A percentile compares a stretch with the other conserved stretches of the same genome.
Conservation (phyloP, 768 basidiomycete species). For the Russula foetens region DNA sequence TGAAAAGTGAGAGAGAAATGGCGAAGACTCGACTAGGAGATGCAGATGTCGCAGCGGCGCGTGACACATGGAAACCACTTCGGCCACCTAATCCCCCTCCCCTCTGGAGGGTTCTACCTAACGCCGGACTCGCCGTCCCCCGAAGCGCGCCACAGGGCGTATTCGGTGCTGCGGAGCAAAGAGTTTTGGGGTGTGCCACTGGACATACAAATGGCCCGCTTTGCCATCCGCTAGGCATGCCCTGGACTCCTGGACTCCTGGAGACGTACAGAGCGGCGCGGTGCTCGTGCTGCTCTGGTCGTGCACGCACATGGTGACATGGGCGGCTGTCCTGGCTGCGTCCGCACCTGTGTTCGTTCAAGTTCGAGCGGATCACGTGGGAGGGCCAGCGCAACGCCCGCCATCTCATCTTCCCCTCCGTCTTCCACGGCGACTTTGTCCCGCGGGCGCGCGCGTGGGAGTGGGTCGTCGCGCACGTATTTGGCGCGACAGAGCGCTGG, state of each 20-base stretch:
- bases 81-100: conserved; percentile 23
- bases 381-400: conserved; percentile 23
- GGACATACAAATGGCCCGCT: conserved; percentile 29
- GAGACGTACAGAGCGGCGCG: conserved; percentile 10
- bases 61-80: conserved; percentile 25
- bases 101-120: conserved; percentile 28
- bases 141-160: conserved; percentile 23
- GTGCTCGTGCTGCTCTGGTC: conserved; percentile 26
- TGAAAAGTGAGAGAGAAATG: no score
- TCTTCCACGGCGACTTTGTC: conserved; percentile 18
- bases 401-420: conserved; percentile 21
- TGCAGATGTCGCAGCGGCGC: conserved; percentile 21
- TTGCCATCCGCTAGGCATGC: conserved; percentile 22
- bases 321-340: conserved; percentile 26
- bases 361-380: conserved; percentile 23
- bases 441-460: conserved; percentile 19
- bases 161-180: conserved; percentile 22
- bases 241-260: no score
- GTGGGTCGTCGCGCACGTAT: conserved; percentile 27
- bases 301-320: conserved; percentile 28
- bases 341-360: conserved; percentile 17
- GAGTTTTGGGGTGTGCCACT: conserved; percentile 25
- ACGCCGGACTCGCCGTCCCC: conserved; percentile 23
- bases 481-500: conserved; percentile 27
- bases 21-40: conserved; percentile 21